Evolutionary conservation across 75 land plant species (phyloP), one percentile per base, ranked within the genome.

Genomic region (Larix kaempferi): DNA sequence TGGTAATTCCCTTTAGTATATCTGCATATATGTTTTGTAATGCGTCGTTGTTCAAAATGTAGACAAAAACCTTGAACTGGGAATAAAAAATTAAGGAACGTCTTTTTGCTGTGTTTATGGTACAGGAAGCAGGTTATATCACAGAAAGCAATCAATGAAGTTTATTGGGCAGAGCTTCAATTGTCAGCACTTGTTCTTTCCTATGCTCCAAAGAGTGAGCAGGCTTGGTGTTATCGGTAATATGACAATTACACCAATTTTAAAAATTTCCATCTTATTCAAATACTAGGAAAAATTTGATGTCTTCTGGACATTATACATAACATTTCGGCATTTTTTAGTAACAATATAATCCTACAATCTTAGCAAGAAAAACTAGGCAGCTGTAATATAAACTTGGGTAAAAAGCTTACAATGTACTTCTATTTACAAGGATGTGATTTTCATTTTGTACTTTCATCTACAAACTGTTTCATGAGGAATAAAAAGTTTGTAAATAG

Each of bases 221-320:
- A 85, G 37, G 86, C 97, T 22, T 94, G 97, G 97, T 85, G 87
- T 76, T 88, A 94, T 52, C 88, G 96, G 96, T 94, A 75, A 76
- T 56, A 29, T 73, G 3, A 49, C 26, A 52, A 56, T 21, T 49
- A 26, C 41, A 37, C 10, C 54, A 22, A 61, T 79, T 61, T 77
- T 23, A 2, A 67, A 67, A 37, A 17, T 35, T 35, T 33, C 10
- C n/a, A 44, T 76, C 61, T 57, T 26, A 37, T 12, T 58, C 44
- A 76, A 79, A 77, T 56, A 39, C 22, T 54, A 74, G 55, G 63
- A 54, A 75, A 59, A 25, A 19, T 79, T 58, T 61, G 76, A 58
- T 75, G 52, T 59, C 56, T 74, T 39, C 25, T 49, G 57, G 44
- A 5, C 21, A 66, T 41, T 66, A 66, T 17, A 66, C 4, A 66